Evolutionary conservation across 2,329 filamentous ascomycete species (phyloP).

Genomic region (Ophiocordyceps polyrhachis-furcata): DNA sequence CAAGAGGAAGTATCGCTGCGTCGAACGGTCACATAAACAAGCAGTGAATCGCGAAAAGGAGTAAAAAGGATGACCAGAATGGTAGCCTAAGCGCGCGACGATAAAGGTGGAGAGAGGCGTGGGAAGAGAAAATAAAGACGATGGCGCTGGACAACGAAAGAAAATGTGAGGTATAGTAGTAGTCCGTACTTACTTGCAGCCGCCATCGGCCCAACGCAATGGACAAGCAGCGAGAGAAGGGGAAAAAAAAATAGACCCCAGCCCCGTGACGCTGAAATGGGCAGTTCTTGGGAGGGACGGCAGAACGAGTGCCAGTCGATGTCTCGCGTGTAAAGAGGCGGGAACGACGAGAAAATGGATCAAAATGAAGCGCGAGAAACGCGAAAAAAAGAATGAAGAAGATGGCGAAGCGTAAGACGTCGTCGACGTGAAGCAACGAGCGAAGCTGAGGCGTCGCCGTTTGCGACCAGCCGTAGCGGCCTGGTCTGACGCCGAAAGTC

Average conservation of each 20-base stretch:
- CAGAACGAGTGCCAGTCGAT: background rate
- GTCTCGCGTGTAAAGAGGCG: background rate
- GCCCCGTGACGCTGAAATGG: constrained; percentile 9
- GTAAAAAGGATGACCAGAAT: background rate
- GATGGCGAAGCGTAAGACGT: constrained; percentile 2
- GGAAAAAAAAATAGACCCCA: constrained; percentile 4
- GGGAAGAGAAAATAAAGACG: background rate
- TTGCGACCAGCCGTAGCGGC: constrained; percentile 1
- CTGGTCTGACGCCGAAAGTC: constrained; percentile 1
- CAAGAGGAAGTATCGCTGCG: background rate
- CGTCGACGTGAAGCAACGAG: constrained; percentile 1
- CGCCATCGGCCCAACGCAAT: constrained; percentile 6
- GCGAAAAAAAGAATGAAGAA: constrained; percentile 1
- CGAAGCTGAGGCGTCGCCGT: constrained; percentile 3
- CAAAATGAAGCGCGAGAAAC: constrained; percentile 2
- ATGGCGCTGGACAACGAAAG: background rate
- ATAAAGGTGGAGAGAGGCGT: background rate
- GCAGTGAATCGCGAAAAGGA: background rate
- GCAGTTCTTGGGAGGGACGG: constrained; percentile 9
- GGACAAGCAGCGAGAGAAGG: constrained; percentile 4
- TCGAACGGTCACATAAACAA: background rate
- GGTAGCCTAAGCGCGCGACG: background rate
- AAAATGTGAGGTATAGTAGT: background rate
- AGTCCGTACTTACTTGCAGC: constrained; percentile 8
- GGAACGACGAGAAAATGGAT: background rate